Percentiles rank a stretch among this genome's conserved stretches.
phyloP scores from a whole-genome alignment of 2,329 filamentous ascomycete species.

The Scedosporium minutisporum region DNA sequence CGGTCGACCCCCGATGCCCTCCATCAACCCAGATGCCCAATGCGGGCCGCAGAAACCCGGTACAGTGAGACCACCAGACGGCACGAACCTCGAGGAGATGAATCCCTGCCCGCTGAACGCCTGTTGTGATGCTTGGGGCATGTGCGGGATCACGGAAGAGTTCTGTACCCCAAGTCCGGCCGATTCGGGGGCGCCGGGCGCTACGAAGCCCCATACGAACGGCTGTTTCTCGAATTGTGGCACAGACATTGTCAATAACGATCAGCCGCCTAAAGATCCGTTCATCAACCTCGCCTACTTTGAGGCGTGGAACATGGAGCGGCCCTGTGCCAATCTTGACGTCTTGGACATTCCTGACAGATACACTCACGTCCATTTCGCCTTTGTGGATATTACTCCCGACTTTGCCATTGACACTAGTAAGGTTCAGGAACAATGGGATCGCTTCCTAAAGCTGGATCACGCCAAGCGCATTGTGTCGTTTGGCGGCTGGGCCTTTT shows the following conservation, averaged over 20 bases:
- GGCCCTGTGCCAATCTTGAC: slow-evolving; percentile 22
- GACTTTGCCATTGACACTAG: slow-evolving; percentile 12
- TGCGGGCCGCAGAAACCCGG: slow-evolving; percentile 26
- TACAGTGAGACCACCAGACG: slow-evolving; percentile 4
- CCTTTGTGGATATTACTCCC: slow-evolving; percentile 18
- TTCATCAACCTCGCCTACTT: slow-evolving; percentile 22
- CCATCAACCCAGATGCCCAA: slow-evolving; percentile 17
- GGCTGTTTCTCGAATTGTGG: slow-evolving; percentile 24
- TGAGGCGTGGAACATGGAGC: slow-evolving; percentile 20
- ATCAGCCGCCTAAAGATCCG: slow-evolving; percentile 14
- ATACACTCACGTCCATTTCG: slow-evolving; percentile 24
- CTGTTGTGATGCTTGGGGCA: slow-evolving; percentile 28
- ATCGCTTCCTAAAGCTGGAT: slow-evolving; percentile 17
- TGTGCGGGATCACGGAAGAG: slow-evolving; percentile 32
- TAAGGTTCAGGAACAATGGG: slow-evolving; percentile 16
- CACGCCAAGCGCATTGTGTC: slow-evolving; percentile 24
- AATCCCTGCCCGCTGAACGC: slow-evolving; percentile 21
- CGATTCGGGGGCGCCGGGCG: slow-evolving; percentile 9
- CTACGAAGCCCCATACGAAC: slow-evolving; percentile 12
- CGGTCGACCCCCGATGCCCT: slow-evolving; percentile 24
- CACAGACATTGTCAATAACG: slow-evolving; percentile 19
- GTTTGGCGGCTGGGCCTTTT: slow-evolving; percentile 25
- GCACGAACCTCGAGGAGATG: slow-evolving; percentile 13
- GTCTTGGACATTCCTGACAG: slow-evolving; percentile 12
- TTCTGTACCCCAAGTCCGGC: slow-evolving; percentile 26